These are phyloP conservation scores for Chiua sp. DNA, from an alignment of 1,284 basidiomycete genomes.

Conservation along the genomic window DNA sequence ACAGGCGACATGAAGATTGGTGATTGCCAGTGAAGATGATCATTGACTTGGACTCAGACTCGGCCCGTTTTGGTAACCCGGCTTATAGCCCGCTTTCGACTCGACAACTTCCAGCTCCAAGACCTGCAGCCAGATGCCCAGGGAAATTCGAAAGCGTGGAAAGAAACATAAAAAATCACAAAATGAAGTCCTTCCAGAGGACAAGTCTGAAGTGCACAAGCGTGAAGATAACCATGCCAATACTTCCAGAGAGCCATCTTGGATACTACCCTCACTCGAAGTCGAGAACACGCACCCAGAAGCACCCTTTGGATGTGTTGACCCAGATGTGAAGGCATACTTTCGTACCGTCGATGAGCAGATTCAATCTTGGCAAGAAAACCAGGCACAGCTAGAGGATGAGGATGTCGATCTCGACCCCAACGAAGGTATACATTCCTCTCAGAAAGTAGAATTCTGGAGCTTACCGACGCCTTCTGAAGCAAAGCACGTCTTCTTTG, in stretches of 20 bases:
- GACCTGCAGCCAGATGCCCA: slow-evolving; percentile 55
- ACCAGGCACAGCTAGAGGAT: slow-evolving; percentile 38
- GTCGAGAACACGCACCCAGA: slow-evolving; percentile 57
- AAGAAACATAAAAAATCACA: slow-evolving; percentile 70
- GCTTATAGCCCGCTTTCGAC: no score
- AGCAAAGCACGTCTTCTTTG: slow-evolving; percentile 86
- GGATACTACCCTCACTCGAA: slow-evolving; percentile 59
- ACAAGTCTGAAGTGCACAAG: slow-evolving; percentile 17
- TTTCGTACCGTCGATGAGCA: slow-evolving; percentile 88
- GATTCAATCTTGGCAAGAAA: slow-evolving; percentile 84
- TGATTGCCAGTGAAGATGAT: no score
- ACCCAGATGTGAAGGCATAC: slow-evolving; percentile 90
- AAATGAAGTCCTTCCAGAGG: slow-evolving; percentile 25
- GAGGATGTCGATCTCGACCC: slow-evolving; percentile 62
- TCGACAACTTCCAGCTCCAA: no score
- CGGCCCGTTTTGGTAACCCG: slow-evolving; percentile 10
- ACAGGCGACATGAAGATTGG: slow-evolving; percentile 64
- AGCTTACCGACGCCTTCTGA: slow-evolving; percentile 10
- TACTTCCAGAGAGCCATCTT: slow-evolving; percentile 54
- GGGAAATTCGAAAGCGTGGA: slow-evolving; percentile 77
- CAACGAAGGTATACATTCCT: slow-evolving; percentile 68
- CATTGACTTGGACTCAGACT: no score
- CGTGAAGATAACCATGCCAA: slow-evolving; percentile 20
- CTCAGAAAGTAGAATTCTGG: background rate
- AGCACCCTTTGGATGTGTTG: slow-evolving; percentile 87